phyloP scores from a whole-genome alignment of 2,329 filamentous ascomycete species.

The Pseudogymnoascus sp. region DNA sequence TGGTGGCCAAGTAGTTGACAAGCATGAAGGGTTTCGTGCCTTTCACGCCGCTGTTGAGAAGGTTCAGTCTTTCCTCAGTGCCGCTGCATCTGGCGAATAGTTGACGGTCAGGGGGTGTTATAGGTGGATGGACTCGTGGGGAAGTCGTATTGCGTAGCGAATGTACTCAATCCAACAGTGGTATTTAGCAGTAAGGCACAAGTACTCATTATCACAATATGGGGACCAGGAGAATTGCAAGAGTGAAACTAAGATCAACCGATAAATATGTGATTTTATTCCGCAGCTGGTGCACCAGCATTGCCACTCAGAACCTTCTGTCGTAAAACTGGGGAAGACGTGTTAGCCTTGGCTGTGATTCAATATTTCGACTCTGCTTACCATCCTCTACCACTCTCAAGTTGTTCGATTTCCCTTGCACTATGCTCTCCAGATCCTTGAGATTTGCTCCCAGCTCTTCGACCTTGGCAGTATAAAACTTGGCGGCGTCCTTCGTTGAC shows the following conservation, averaged over 20 bases:
- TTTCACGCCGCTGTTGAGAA: constrained; percentile 19
- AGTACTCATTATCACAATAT: not conserved
- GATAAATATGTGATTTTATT: constrained; percentile 4
- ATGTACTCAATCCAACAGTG: constrained; percentile 1
- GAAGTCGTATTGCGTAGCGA: not conserved
- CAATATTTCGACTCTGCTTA: constrained; percentile 31
- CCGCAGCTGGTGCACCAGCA: constrained; percentile 29
- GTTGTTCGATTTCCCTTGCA: constrained; percentile 72
- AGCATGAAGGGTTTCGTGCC: constrained; percentile 16
- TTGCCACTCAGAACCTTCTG: constrained; percentile 42
- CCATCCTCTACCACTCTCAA: constrained; percentile 83
- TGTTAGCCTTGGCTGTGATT: constrained; percentile 16
- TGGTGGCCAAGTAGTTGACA: constrained; percentile 5
- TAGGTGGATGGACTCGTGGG: not conserved
- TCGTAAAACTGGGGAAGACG: constrained; percentile 35
- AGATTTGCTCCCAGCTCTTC: constrained; percentile 56
- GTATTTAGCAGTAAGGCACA: constrained; percentile 11
- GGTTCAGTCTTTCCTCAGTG: constrained; percentile 15
- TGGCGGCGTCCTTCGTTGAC: constrained; percentile 50
- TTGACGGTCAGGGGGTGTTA: not conserved
- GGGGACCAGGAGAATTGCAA: not conserved
- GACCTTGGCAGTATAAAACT: constrained; percentile 61
- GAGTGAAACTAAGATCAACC: constrained; percentile 5
- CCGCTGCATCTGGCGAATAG: not conserved
- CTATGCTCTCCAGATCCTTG: constrained; percentile 58